Evolutionary conservation across 2,329 filamentous ascomycete species (phyloP).

Genomic region (Bertia moriformis): DNA sequence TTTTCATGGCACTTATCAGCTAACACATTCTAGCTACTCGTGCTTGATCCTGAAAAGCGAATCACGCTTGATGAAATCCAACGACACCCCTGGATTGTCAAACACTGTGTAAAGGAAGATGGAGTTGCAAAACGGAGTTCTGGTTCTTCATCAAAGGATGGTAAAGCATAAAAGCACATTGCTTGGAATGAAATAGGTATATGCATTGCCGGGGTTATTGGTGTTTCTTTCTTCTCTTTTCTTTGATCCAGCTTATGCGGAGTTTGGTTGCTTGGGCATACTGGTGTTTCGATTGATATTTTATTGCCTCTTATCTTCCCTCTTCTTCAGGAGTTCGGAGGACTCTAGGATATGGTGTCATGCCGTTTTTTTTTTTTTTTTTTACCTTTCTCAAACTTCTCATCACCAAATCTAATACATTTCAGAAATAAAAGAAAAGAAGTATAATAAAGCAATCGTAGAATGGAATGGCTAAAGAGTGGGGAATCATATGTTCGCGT

Average conservation of each 20-base stretch:
- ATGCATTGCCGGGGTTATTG: neutral
- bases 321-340: too few species aligned
- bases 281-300: too few species aligned
- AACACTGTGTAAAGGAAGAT: constrained; percentile 38
- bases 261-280: neutral
- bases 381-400: neutral
- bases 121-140: constrained; percentile 6
- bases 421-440: neutral
- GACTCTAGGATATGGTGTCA: too few species aligned
- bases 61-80: constrained; percentile 57
- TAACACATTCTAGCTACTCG: constrained; percentile 35
- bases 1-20: neutral
- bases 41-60: constrained; percentile 58
- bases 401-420: neutral
- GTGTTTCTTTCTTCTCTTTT: neutral
- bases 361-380: neutral
- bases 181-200: too few species aligned
- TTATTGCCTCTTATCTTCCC: too few species aligned
- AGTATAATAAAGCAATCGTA: neutral
- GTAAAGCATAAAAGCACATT: neutral
- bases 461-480: neutral
- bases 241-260: neutral
- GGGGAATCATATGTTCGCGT: too few species aligned
- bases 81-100: constrained; percentile 60
- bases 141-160: constrained; percentile 3